Percentiles rank a stretch among this genome's conserved stretches.
These are phyloP conservation scores for Aspergillus saccharolyticus DNA, from an alignment of 495 filamentous ascomycete genomes.

Conservation along the genomic window DNA sequence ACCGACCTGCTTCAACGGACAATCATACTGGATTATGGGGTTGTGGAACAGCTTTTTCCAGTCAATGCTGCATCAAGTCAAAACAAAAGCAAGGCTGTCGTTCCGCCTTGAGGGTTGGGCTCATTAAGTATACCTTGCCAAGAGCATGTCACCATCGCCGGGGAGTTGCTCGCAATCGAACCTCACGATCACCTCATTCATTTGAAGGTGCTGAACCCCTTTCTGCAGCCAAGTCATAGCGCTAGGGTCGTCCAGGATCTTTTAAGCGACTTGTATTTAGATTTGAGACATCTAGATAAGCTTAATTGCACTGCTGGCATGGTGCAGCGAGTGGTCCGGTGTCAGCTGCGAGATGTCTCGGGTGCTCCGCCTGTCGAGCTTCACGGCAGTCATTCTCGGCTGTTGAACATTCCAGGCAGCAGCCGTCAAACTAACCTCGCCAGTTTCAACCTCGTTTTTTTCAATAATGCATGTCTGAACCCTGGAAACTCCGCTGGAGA, in stretches of 20 bases:
- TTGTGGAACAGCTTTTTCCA: not conserved
- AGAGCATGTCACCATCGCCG: conserved; percentile 20
- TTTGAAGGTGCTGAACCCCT: not conserved
- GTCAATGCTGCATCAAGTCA: not conserved
- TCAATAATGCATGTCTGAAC: conserved; percentile 1
- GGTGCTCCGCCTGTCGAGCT: conserved; percentile 5
- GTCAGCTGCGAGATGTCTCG: conserved; percentile 7
- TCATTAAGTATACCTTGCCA: conserved; percentile 26
- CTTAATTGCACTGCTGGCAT: conserved; percentile 17
- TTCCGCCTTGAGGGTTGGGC: not conserved
- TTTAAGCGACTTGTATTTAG: conserved; percentile 13
- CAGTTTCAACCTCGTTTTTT: not conserved
- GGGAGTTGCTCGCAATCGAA: conserved; percentile 31
- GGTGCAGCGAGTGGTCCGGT: conserved; percentile 13
- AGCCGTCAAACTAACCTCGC: not conserved
- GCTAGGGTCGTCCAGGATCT: not conserved
- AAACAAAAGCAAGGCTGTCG: not conserved
- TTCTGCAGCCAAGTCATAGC: not conserved
- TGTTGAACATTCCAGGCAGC: conserved; percentile 17
- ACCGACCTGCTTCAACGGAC: not conserved
- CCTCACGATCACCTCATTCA: conserved; percentile 36
- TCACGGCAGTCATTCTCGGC: conserved; percentile 29
- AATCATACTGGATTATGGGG: not conserved
- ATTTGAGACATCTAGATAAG: conserved; percentile 19
- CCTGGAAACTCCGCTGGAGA: not conserved